Conservation (phyloP, 345 rosid genomes). For the Citrus unshiu region DNA sequence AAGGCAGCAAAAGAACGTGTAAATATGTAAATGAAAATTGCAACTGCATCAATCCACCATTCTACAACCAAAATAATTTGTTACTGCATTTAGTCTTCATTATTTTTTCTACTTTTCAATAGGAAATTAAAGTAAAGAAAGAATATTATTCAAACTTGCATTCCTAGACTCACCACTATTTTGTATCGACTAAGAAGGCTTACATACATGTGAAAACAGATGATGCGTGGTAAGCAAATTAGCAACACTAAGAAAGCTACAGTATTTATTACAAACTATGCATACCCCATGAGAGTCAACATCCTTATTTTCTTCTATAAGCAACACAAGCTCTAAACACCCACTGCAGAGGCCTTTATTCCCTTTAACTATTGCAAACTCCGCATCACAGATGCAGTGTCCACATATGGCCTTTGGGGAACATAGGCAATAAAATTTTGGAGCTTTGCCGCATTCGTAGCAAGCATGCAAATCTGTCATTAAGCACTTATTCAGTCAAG, state of each 20-base stretch:
- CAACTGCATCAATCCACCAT: neutral
- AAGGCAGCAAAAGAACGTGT: neutral
- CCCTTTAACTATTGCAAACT: slow-evolving; percentile 26
- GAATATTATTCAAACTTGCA: neutral
- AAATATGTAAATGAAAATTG: neutral
- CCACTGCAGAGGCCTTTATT: slow-evolving; percentile 35
- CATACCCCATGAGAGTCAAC: slow-evolving; percentile 35
- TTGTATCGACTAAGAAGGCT: neutral
- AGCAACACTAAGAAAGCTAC: neutral
- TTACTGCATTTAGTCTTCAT: neutral
- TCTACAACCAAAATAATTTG: neutral
- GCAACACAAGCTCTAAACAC: slow-evolving; percentile 38
- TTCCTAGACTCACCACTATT: neutral
- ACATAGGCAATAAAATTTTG: slow-evolving; percentile 49
- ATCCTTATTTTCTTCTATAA: slow-evolving; percentile 39
- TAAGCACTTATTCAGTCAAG: neutral
- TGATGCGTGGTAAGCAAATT: neutral
- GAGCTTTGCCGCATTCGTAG: slow-evolving; percentile 30
- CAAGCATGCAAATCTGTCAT: slow-evolving; percentile 55
- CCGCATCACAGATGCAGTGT: slow-evolving; percentile 27
- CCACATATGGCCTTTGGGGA: slow-evolving; percentile 52
- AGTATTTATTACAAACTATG: neutral
- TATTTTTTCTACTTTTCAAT: neutral
- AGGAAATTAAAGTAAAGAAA: neutral
- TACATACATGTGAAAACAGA: neutral